Base-by-base conservation (phyloP, 2,329 filamentous ascomycete species). In the Talaromyces marneffei region DNA sequence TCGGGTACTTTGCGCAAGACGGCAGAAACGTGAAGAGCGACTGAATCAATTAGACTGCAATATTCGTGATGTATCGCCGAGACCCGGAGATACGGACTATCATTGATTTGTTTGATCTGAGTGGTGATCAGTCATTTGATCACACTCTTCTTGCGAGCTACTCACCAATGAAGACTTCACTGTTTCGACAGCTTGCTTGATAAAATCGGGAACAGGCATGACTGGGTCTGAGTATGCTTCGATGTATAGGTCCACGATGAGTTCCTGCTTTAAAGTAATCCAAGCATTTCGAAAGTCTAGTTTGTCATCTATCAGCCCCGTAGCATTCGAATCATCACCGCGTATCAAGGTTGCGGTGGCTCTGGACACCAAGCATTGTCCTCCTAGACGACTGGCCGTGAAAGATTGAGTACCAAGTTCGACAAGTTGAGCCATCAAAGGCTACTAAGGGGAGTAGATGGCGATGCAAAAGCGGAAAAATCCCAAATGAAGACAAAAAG, bases 301-400 rank as follows among this genome's bases (percentile, higher is more conserved):
- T 46, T n/a, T 40, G 35, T 5, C 8, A 2, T 14, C 20, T 29
- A 12, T 27, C n/a, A 8, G 25, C 18, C 16, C 20, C 31, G 6
- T 29, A 25, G 20, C 10, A 25, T 29, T 31, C 27, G 31, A 29
- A 25, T 44, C 31, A 20, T 59, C 56, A 29, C 10, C 39, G 10
- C 20, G n/a, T n/a, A 48, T 31, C 27, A 62, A 37, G 20, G 60
- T 62, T 33, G 48, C 60, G 3, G 48, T 59, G 52, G 55, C 52
- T 35, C 39, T 62, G 40, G 56, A 62, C 52, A 62, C 10, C 55
- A 62, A 42, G 35, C 56, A 50, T 33, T 23, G 60, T 20, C 20
- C 57, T 52, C 25, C 18, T 8, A 25, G 56, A 46, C 27, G 29
- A n/a, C 14, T 14, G 16, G 14, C 20, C 44, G 23, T 29, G n/a